phyloP scores from a whole-genome alignment of 768 basidiomycete genomes.

The Lentinus tigrinus region DNA sequence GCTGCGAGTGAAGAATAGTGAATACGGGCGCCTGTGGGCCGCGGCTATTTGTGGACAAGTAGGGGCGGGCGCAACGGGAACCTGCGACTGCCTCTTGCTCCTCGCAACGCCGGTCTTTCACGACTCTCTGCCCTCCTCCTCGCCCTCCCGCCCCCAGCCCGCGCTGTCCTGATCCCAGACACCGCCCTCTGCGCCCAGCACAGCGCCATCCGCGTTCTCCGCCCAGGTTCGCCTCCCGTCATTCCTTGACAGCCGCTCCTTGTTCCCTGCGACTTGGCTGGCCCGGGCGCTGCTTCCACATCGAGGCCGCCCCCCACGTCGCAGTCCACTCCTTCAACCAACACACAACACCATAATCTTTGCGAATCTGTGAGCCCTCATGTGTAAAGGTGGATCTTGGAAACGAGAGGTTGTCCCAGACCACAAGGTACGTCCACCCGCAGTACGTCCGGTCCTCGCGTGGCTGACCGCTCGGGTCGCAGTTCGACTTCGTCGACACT shows the following conservation, averaged over 20 bases:
- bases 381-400: constrained; percentile 85
- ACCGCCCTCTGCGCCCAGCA: background rate
- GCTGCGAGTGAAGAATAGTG: constrained; percentile 6
- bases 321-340: constrained; percentile 19
- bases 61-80: background rate
- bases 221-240: constrained; percentile 22
- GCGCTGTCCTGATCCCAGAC: background rate
- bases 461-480: background rate
- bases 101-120: constrained; percentile 4
- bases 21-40: constrained; percentile 2
- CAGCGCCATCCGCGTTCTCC: constrained; percentile 8
- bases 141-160: background rate
- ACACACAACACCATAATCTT: background rate
- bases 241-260: constrained; percentile 18
- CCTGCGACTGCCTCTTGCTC: background rate
- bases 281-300: constrained; percentile 20
- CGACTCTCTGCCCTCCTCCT: background rate
- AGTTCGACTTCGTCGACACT: constrained; percentile 98
- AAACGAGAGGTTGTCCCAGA: constrained; percentile 97
- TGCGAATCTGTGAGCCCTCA: constrained; percentile 29
- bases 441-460: background rate
- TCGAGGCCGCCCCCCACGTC: constrained; percentile 24
- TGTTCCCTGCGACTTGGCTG: constrained; percentile 24
- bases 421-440: constrained; percentile 72
- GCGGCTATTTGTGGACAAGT: background rate